Percentiles rank a stretch among this genome's conserved stretches.
These are phyloP conservation scores for Solanum bulbocastanum DNA, from an alignment of 257 asterid genomes.

Conservation along the genomic window DNA sequence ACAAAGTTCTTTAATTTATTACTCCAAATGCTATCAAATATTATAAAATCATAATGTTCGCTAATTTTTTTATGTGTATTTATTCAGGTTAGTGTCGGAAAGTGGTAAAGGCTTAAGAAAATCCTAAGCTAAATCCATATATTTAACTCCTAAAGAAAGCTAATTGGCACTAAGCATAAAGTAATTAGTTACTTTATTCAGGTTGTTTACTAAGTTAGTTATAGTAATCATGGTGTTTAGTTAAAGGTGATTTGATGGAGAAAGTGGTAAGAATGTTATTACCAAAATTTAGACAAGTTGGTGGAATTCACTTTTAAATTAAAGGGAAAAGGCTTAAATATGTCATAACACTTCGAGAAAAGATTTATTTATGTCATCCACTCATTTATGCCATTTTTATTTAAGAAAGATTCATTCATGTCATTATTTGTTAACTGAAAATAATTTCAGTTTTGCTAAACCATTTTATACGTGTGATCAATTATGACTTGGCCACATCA, in stretches of 20 bases:
- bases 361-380: too few relatives aligned
- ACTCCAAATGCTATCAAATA: neutral
- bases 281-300: neutral
- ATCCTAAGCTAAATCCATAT: neutral
- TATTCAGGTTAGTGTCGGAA: neutral
- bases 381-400: too few relatives aligned
- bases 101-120: neutral
- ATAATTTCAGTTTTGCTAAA: too few relatives aligned
- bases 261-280: neutral
- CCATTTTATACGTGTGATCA: too few relatives aligned
- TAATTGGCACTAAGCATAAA: neutral
- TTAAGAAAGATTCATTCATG: too few relatives aligned
- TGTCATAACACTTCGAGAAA: too few relatives aligned
- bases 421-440: too few relatives aligned
- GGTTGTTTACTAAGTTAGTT: conserved; percentile 5
- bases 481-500: too few relatives aligned
- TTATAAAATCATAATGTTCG: neutral
- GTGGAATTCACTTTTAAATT: neutral
- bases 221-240: neutral
- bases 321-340: too few relatives aligned
- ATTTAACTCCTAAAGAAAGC: neutral
- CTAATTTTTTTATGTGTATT: neutral
- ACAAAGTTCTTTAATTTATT: neutral
- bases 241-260: neutral
- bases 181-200: neutral